phyloP scores from a whole-genome alignment of 257 asterid genomes.

The Solanum chiquidenum region DNA sequence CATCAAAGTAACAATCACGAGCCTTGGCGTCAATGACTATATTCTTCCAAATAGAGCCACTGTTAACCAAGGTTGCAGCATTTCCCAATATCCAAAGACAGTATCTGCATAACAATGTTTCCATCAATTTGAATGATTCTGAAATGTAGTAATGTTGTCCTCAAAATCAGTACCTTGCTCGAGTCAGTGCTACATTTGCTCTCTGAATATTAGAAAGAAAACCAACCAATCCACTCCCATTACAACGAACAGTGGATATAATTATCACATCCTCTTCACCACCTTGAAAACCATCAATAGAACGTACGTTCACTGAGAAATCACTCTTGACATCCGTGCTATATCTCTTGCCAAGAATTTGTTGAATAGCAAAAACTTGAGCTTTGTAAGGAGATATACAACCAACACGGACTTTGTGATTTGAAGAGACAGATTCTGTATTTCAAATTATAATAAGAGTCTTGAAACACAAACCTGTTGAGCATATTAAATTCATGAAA shows the following conservation, averaged over 20 bases:
- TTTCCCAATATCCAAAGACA: slow-evolving; percentile 66
- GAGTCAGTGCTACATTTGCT: slow-evolving; percentile 56
- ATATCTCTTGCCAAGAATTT: slow-evolving; percentile 33
- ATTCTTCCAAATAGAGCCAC: slow-evolving; percentile 49
- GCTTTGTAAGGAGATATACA: slow-evolving; percentile 81
- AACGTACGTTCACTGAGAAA: slow-evolving; percentile 47
- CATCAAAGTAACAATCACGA: slow-evolving; percentile 47
- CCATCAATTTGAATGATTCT: neutral
- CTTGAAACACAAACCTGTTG: neutral
- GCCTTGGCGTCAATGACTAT: slow-evolving; percentile 34
- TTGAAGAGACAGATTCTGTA: slow-evolving; percentile 27
- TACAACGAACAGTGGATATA: slow-evolving; percentile 59
- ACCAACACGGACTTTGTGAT: slow-evolving; percentile 43
- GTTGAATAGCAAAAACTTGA: slow-evolving; percentile 49
- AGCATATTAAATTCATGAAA: neutral
- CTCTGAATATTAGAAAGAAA: slow-evolving; percentile 55
- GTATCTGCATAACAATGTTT: slow-evolving; percentile 13
- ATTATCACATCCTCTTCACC: slow-evolving; percentile 72
- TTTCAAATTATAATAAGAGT: neutral
- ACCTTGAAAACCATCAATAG: slow-evolving; percentile 83
- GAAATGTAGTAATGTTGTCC: slow-evolving; percentile 16
- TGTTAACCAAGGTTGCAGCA: slow-evolving; percentile 35
- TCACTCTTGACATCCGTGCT: slow-evolving; percentile 29
- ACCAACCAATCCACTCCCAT: slow-evolving; percentile 47
- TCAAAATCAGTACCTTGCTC: slow-evolving; percentile 41